These are phyloP conservation scores for Talaromyces sp. DNA, from an alignment of 2,329 filamentous ascomycete species.

Conservation along the genomic window DNA sequence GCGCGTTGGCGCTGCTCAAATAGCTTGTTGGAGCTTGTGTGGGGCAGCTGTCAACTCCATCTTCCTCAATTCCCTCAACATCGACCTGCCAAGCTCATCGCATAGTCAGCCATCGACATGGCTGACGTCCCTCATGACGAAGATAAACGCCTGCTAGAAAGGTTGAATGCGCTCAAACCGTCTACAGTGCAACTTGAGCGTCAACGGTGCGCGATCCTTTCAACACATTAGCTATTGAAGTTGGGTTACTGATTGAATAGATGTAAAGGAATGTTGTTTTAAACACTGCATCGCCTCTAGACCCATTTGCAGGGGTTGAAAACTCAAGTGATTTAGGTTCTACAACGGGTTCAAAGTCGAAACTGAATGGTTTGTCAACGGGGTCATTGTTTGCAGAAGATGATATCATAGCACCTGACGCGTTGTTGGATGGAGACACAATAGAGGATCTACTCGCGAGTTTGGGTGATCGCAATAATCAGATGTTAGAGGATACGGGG, in stretches of 20 bases:
- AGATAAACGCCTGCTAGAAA: conserved; percentile 30
- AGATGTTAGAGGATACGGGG: background rate
- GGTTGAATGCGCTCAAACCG: conserved; percentile 33
- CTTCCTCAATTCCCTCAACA: background rate
- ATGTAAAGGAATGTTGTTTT: conserved; percentile 9
- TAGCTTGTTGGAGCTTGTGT: conserved; percentile 17
- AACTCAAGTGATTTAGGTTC: background rate
- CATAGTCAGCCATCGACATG: conserved; percentile 18
- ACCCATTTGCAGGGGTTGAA: background rate
- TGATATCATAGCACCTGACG: conserved; percentile 7
- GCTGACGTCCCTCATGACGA: conserved; percentile 20
- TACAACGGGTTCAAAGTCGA: background rate
- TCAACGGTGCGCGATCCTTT: conserved; percentile 22
- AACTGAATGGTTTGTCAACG: background rate
- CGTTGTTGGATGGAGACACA: conserved; percentile 19
- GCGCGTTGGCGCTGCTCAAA: conserved; percentile 44
- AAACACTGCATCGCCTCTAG: background rate
- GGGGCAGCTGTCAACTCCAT: conserved; percentile 6
- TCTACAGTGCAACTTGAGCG: conserved; percentile 31
- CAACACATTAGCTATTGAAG: background rate
- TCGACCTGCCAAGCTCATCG: conserved; percentile 1
- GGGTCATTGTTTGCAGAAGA: conserved; percentile 7
- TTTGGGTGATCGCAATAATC: background rate
- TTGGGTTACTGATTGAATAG: background rate
- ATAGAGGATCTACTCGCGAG: conserved; percentile 22